Evolutionary conservation across 768 basidiomycete genomes (phyloP).

Genomic region (Russula ochroleuca): DNA sequence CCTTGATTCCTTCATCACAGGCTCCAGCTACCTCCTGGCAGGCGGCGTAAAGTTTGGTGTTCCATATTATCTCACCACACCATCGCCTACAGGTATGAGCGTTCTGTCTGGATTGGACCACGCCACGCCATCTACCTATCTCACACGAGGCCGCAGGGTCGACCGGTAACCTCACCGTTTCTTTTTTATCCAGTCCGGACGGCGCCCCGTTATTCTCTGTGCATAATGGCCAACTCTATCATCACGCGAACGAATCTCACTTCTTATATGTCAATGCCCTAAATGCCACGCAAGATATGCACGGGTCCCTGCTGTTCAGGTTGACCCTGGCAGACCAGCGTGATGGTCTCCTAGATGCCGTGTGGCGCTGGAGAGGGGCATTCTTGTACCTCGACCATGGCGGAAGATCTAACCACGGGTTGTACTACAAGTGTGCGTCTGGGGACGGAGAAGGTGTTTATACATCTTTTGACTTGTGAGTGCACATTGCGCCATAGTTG

Average conservation of each 20-base stretch:
- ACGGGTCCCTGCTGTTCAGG: slow-evolving; percentile 4
- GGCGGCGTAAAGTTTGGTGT: slow-evolving; percentile 8
- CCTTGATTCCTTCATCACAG: slow-evolving; percentile 10
- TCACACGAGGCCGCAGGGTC: slow-evolving; percentile 35
- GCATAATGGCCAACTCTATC: slow-evolving; percentile 47
- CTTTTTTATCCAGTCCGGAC: slow-evolving; percentile 27
- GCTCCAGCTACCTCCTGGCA: background rate
- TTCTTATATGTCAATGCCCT: slow-evolving; percentile 52
- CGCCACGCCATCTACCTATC: background rate
- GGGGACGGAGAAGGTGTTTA: background rate
- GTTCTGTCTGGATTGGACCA: background rate
- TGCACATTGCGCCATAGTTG: background rate
- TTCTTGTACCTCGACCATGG: slow-evolving; percentile 47
- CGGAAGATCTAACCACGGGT: slow-evolving; percentile 39
- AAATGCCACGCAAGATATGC: slow-evolving; percentile 36
- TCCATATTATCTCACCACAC: slow-evolving; percentile 5
- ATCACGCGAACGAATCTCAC: slow-evolving; percentile 51
- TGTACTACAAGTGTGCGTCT: slow-evolving; percentile 33
- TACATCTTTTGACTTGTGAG: slow-evolving; percentile 13
- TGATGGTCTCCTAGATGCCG: slow-evolving; percentile 41
- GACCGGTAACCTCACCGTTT: slow-evolving; percentile 48
- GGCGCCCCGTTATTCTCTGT: slow-evolving; percentile 52
- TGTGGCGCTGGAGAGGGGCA: slow-evolving; percentile 55
- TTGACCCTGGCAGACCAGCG: slow-evolving; percentile 41
- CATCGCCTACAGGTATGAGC: slow-evolving; percentile 9